phyloP scores from a whole-genome alignment of 345 rosid genomes.

The Citrus hindsii region DNA sequence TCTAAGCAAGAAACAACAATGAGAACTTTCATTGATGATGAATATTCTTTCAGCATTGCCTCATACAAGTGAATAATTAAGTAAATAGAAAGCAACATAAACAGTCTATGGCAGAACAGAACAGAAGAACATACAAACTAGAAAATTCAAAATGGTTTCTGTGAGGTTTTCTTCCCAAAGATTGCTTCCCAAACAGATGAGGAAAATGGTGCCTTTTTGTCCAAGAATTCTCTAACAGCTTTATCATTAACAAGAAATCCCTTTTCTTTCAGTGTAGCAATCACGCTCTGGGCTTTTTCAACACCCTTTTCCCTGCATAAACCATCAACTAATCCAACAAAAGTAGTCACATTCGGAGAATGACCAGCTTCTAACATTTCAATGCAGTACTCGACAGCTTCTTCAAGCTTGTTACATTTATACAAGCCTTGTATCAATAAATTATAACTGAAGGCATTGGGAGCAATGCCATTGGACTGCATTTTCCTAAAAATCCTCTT shows the following conservation, averaged over 20 bases:
- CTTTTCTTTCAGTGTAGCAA: constrained; percentile 47
- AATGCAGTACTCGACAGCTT: constrained; percentile 49
- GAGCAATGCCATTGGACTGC: constrained; percentile 59
- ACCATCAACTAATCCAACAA: constrained; percentile 81
- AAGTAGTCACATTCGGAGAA: constrained; percentile 73
- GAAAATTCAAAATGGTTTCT: constrained; percentile 28
- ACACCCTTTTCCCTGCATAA: constrained; percentile 64
- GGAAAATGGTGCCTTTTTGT: constrained; percentile 61
- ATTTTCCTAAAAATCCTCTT: constrained; percentile 82
- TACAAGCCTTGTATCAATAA: constrained; percentile 68
- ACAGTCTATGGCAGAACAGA: not conserved
- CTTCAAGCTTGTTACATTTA: constrained; percentile 49
- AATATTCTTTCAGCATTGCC: not conserved
- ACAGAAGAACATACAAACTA: not conserved
- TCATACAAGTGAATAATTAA: not conserved
- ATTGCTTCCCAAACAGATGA: constrained; percentile 70
- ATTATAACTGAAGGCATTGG: constrained; percentile 67
- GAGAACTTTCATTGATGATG: not conserved
- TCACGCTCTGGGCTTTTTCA: constrained; percentile 47
- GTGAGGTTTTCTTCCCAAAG: constrained; percentile 50
- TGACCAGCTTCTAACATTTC: constrained; percentile 92
- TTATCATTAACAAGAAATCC: constrained; percentile 64
- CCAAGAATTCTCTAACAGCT: constrained; percentile 72
- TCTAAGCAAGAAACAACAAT: not conserved
- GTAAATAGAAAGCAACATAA: not conserved